Evolutionary conservation across 345 rosid species (phyloP).

Genomic region (Populus pruinosa): DNA sequence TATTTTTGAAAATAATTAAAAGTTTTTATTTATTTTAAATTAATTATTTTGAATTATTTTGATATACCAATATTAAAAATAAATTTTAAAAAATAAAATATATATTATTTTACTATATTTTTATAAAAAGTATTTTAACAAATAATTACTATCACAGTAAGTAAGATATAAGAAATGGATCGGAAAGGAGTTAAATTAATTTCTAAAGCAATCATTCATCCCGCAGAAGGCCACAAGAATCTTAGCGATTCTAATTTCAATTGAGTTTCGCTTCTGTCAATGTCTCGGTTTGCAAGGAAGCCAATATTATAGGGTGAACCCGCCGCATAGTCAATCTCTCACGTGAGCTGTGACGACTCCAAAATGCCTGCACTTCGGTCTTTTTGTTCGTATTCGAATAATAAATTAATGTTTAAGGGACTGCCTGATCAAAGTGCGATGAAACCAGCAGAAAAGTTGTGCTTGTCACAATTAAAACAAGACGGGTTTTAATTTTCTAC

Average conservation of each 20-base stretch:
- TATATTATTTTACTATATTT: too few relatives aligned
- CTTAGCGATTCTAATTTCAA: neutral
- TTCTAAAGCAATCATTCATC: neutral
- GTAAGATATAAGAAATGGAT: too few relatives aligned
- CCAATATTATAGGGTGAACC: neutral
- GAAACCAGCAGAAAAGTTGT: neutral
- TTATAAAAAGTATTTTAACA: too few relatives aligned
- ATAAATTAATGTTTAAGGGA: neutral
- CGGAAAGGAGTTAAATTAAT: too few relatives aligned
- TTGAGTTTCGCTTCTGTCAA: neutral
- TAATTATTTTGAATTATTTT: too few relatives aligned
- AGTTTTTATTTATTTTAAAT: too few relatives aligned
- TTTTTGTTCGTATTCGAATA: neutral
- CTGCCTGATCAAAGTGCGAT: neutral
- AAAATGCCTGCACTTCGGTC: neutral
- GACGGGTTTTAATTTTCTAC: neutral
- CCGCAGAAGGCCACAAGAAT: neutral
- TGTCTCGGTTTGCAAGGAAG: neutral
- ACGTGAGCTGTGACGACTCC: too few relatives aligned
- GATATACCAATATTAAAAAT: too few relatives aligned
- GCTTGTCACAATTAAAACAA: neutral
- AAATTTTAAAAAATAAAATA: too few relatives aligned
- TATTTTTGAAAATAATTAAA: too few relatives aligned
- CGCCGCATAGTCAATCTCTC: neutral
- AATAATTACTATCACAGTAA: too few relatives aligned